Conservation (phyloP, 2,329 filamentous ascomycete species). For the Aspergillus sp. region DNA sequence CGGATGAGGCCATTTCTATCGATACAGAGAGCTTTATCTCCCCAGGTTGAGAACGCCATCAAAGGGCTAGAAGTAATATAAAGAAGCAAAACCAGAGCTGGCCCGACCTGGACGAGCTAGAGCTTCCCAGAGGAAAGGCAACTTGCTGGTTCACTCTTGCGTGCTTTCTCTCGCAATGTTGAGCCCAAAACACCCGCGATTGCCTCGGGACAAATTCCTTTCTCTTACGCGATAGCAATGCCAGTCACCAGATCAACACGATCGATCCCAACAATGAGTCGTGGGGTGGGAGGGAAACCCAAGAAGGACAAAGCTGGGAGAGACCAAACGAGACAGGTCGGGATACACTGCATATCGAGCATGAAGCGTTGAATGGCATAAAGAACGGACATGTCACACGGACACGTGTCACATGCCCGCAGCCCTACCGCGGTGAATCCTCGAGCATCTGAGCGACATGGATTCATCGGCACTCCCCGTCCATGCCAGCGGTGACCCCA, state of each 20-base stretch:
- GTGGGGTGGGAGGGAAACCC: background rate
- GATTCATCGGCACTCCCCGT: background rate
- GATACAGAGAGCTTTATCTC: background rate
- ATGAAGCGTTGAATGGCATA: background rate
- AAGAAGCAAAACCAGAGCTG: background rate
- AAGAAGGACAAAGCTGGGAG: too few species aligned
- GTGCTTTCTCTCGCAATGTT: background rate
- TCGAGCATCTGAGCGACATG: background rate
- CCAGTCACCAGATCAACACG: background rate
- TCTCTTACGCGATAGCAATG: background rate
- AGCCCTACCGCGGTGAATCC: background rate
- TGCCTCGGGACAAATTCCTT: background rate
- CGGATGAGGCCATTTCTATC: background rate
- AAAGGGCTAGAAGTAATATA: background rate
- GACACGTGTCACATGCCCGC: background rate
- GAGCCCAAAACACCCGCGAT: background rate
- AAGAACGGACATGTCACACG: background rate
- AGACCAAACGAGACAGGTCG: background rate
- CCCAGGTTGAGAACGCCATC: background rate
- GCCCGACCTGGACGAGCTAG: background rate
- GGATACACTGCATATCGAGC: background rate
- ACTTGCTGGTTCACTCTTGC: background rate
- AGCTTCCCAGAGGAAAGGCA: background rate
- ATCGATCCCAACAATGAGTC: background rate
- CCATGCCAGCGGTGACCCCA: background rate